Base-by-base conservation (phyloP, 805 yeast genomes). In the Nakazawaea laoshanensis region DNA sequence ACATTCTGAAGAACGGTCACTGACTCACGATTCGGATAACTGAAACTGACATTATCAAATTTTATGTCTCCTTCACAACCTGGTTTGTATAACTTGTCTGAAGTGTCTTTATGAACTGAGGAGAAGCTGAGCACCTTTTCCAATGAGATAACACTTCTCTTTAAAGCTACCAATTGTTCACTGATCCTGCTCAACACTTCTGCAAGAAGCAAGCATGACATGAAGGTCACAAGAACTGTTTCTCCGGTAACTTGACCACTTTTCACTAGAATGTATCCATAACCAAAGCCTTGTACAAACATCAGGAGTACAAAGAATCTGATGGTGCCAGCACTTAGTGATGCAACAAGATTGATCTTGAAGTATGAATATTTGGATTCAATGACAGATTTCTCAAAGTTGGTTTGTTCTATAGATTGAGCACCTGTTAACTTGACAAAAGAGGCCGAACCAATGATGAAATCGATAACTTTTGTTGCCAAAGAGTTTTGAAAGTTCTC, bases 251-350 rank as follows among this genome's bases (percentile, higher is more conserved):
- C 49, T 7, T 67, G 61, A 0, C 74, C 72, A 4, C 55, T 52
- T 22, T 56, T 53, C 3, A 86, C 77, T 61, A 83, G 67, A 28
- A 63, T 64, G 19, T 79, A 70, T 2, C 97, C 99, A 57, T 80
- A 89, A 85, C 94, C 87, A 46, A 92, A 83, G 0, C 89, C 94
- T 53, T 85, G 95, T 3, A 88, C 82, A 60, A 89, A 87, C 76
- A 87, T 77, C 48, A 76, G 50, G 24, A 85, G 59, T 0, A 79
- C 66, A 4, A 88, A 43, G 16, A 70, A 55, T 44, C 78, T 70
- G 32, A 79, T 53, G 0, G 70, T 27, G 0, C 82, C 78, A 15
- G 68, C 52, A 47, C 85, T 87, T 1, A 69, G 46, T 9, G 77
- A 59, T 4, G 73, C 55, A 11, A 63, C 67, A 17, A 72, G 46